phyloP scores from a whole-genome alignment of 2,329 filamentous ascomycete species.

The Cryphonectria carpinicola region DNA sequence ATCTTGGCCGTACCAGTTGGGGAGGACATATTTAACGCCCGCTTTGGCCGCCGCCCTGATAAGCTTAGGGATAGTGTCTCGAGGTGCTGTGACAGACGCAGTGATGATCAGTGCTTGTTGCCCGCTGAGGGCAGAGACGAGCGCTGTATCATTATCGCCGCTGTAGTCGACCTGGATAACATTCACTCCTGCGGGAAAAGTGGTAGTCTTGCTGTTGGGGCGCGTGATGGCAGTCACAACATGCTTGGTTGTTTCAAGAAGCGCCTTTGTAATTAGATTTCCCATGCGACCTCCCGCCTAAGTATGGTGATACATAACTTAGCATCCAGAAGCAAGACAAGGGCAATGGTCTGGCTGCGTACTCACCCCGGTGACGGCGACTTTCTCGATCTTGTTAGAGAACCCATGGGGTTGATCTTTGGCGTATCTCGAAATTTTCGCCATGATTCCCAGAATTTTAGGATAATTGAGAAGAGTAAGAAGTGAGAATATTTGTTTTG shows the following conservation, averaged over 20 bases:
- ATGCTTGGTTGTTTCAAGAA: conserved; percentile 49
- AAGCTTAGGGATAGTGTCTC: conserved; percentile 43
- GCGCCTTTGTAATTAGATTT: conserved; percentile 33
- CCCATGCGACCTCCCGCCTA: conserved; percentile 33
- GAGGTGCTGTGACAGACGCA: conserved; percentile 41
- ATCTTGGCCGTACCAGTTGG: conserved; percentile 44
- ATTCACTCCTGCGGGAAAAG: conserved; percentile 44
- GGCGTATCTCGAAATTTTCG: neutral
- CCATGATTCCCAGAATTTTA: neutral
- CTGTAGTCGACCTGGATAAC: conserved; percentile 49
- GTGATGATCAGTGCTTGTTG: conserved; percentile 46
- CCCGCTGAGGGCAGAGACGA: conserved; percentile 34
- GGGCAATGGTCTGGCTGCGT: neutral
- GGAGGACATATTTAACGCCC: conserved; percentile 48
- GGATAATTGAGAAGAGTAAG: neutral
- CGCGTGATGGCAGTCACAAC: conserved; percentile 55
- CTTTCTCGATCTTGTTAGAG: conserved; percentile 30
- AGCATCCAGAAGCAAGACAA: neutral
- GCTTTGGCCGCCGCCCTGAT: conserved; percentile 48
- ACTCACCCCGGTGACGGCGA: conserved; percentile 29
- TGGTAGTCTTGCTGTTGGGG: conserved; percentile 41
- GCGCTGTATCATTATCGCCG: conserved; percentile 36
- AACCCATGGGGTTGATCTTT: conserved; percentile 6
- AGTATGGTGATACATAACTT: neutral
- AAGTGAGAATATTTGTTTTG: neutral